A percentile compares a stretch with the other conserved stretches of the same genome.
phyloP scores from a whole-genome alignment of 2,329 filamentous ascomycete genomes.

The Kalmusia sp. region DNA sequence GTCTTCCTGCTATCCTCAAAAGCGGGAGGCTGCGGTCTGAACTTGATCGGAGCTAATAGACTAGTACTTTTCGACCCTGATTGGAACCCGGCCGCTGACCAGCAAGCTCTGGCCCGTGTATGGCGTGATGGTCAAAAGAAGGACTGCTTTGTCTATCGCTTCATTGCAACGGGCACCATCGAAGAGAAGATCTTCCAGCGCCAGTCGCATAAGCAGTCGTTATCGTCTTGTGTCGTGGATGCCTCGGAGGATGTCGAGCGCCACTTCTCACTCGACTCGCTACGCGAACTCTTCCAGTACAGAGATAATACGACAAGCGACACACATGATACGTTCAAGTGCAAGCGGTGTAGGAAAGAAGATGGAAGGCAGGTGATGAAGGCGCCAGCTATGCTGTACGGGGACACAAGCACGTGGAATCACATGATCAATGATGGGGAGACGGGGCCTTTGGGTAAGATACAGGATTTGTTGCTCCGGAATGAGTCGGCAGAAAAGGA shows the following conservation, averaged over 20 bases:
- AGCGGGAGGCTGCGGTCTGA: conserved; percentile 94
- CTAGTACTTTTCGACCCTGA: conserved; percentile 92
- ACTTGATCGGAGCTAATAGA: conserved; percentile 91
- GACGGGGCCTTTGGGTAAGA: conserved; percentile 72
- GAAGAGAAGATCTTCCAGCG: conserved; percentile 99
- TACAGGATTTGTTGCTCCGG: conserved; percentile 88
- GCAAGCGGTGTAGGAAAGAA: conserved; percentile 83
- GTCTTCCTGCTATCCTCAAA: conserved; percentile 97
- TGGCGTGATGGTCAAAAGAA: conserved; percentile 99
- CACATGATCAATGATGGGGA: conserved; percentile 85
- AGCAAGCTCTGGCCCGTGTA: conserved; percentile 94
- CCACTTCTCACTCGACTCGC: conserved; percentile 89
- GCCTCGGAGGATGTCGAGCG: conserved; percentile 96
- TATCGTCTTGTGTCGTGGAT: conserved; percentile 96
- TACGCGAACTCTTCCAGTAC: conserved; percentile 95
- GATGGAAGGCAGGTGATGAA: conserved; percentile 89
- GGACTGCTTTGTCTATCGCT: conserved; percentile 99
- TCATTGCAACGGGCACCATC: conserved; percentile 96
- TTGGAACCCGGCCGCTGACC: conserved; percentile 98
- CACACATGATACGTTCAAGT: conserved; percentile 98
- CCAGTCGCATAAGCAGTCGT: conserved; percentile 95
- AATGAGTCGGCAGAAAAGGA: conserved; percentile 81
- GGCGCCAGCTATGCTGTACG: conserved; percentile 93
- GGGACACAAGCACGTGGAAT: conserved; percentile 99
- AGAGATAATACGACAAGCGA: conserved; percentile 84